Base-by-base conservation (phyloP, 2,329 filamentous ascomycete genomes). In the Colletotrichum echinochloae region DNA sequence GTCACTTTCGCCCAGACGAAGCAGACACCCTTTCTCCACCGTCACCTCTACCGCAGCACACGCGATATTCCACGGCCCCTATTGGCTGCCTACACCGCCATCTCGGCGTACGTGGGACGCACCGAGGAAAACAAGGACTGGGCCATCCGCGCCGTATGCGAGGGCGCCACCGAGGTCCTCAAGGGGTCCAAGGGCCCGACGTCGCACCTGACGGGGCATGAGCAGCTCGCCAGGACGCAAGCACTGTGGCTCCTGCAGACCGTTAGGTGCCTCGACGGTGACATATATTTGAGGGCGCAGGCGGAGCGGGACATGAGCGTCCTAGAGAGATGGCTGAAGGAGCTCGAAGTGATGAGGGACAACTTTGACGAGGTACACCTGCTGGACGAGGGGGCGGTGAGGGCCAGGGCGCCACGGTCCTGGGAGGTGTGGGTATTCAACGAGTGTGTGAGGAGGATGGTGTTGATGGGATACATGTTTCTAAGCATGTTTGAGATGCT, bases 361-460 rank as follows among this genome's bases (percentile, higher is more conserved):
- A 79, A 83, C 62, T 72, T 85, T 44, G 78, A 81, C 54, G 75
- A 74, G 23, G 70, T 75, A 55, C 74, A 61, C 70, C 72, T 52
- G 12, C 64, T 79, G 54, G 73, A 77, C 2, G 63, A 72, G 26
- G 60, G 70, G 5, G 72, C 67, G 56, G 66, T 77, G 41, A 76
- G 78, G 39, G 78, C 80, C 3, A 75, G 74, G 33, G 78, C 80
- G 28, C 83, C 83, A 0, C 75, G 79, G 61, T 81, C 75, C 33
- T 85, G 83, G 83, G 83, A 85, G 77, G 81, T 77, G 75, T 85
- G 83, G 83, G 67, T 85, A 12, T 78, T 85, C 18, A 75, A 81
- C 5, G 83, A 85, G 75, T 83, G 81, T 66, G 75, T 79, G 8
- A 78, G 83, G 20, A 78, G 82, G 48, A 84, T 81, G 0, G 73